Percentiles rank a stretch among this genome's conserved stretches.
phyloP scores from a whole-genome alignment of 768 basidiomycete genomes.

The Nidularia pulvinata region DNA sequence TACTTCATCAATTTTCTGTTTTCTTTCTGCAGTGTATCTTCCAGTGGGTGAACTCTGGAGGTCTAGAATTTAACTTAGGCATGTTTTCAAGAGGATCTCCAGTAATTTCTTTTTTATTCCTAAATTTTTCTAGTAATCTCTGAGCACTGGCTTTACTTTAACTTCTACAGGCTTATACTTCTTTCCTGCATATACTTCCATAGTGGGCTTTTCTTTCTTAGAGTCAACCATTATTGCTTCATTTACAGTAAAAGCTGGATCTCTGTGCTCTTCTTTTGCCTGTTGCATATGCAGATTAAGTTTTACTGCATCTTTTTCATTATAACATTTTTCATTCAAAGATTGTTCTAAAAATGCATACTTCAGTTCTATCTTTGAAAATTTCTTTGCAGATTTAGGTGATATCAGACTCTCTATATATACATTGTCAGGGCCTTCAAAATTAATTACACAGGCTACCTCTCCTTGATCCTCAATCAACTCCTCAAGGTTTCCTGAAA shows the following conservation, averaged over 20 bases:
- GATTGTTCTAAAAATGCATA: background rate
- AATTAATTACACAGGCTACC: constrained; percentile 5
- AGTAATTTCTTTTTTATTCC: constrained; percentile 18
- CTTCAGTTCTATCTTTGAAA: background rate
- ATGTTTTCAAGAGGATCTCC: constrained; percentile 20
- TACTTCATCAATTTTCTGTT: constrained; percentile 11
- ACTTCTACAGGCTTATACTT: constrained; percentile 28
- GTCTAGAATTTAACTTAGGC: constrained; percentile 11
- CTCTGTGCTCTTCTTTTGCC: background rate
- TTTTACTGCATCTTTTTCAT: background rate
- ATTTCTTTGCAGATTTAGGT: background rate
- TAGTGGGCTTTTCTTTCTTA: background rate
- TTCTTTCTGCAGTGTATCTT: constrained; percentile 19
- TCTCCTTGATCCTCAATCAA: constrained; percentile 8
- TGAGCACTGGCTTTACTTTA: constrained; percentile 19
- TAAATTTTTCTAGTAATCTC: constrained; percentile 15
- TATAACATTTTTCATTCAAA: background rate
- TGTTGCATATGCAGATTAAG: background rate
- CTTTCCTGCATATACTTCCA: constrained; percentile 3
- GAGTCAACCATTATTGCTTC: background rate
- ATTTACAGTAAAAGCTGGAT: background rate
- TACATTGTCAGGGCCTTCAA: background rate
- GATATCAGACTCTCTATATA: background rate
- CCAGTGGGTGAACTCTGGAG: constrained; percentile 16
- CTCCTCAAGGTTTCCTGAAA: constrained; percentile 12